Evolutionary conservation across 2,329 filamentous ascomycete genomes (phyloP).

Genomic region (Fusarium sp.): DNA sequence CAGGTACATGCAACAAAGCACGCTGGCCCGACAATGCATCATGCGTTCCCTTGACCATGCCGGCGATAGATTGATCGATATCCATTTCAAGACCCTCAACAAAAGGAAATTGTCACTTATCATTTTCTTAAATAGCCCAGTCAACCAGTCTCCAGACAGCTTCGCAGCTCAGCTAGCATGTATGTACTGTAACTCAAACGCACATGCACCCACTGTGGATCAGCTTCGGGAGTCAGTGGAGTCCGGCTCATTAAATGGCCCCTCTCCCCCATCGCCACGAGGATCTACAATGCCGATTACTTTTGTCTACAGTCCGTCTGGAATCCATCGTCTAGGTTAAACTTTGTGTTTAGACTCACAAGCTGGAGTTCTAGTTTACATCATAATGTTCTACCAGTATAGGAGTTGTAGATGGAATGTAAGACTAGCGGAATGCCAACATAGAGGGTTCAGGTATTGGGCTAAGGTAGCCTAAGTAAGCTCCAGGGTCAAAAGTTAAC

Average conservation of each 20-base stretch:
- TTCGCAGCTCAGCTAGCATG: background rate
- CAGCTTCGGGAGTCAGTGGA: constrained; percentile 10
- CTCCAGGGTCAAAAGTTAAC: constrained; percentile 25
- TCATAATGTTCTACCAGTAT: background rate
- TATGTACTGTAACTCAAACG: constrained; percentile 3
- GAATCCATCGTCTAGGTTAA: background rate
- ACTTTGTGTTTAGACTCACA: background rate
- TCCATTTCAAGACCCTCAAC: background rate
- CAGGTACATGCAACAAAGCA: constrained; percentile 12
- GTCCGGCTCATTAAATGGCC: constrained; percentile 3
- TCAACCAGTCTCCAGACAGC: constrained; percentile 3
- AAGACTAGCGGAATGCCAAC: background rate
- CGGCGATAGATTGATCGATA: background rate
- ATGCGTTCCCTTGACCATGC: background rate
- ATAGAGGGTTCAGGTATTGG: background rate
- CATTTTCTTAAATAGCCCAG: background rate
- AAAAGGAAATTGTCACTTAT: background rate
- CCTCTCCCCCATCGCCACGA: background rate
- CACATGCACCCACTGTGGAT: constrained; percentile 20
- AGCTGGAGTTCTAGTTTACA: background rate
- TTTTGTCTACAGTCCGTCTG: background rate
- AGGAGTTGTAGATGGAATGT: background rate
- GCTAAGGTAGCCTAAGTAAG: constrained; percentile 18
- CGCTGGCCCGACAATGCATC: background rate
- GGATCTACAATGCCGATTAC: constrained; percentile 6